These are phyloP conservation scores for Yamadazyma ubonensis DNA, from an alignment of 805 yeast genomes.

Conservation along the genomic window DNA sequence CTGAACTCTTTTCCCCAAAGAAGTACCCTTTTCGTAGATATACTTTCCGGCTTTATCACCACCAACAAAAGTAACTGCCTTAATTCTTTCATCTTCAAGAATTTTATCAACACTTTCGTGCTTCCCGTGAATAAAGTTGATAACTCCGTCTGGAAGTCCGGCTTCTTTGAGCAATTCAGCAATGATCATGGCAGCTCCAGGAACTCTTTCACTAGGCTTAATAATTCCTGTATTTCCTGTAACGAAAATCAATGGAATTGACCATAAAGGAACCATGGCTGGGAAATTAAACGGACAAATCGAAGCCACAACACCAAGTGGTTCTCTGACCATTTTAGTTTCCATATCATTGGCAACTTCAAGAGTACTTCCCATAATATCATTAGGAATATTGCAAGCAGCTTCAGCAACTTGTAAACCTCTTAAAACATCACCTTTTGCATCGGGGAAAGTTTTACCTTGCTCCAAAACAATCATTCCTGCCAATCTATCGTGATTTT, in stretches of 20 bases:
- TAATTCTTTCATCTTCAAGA: constrained; percentile 69
- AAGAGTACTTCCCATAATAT: constrained; percentile 59
- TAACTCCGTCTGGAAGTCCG: constrained; percentile 72
- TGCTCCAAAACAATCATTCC: constrained; percentile 49
- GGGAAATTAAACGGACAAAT: constrained; percentile 84
- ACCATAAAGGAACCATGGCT: constrained; percentile 78
- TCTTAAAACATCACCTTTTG: constrained; percentile 69
- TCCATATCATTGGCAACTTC: constrained; percentile 77
- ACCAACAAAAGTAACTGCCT: constrained; percentile 77
- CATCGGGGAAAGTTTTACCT: constrained; percentile 72
- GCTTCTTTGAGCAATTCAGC: constrained; percentile 72
- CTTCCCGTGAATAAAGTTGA: constrained; percentile 72
- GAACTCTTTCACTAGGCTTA: constrained; percentile 69
- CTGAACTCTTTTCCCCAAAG: constrained; percentile 72
- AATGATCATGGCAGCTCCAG: constrained; percentile 75
- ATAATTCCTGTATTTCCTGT: constrained; percentile 71
- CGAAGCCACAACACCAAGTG: constrained; percentile 74
- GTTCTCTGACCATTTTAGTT: constrained; percentile 72
- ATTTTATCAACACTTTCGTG: constrained; percentile 70
- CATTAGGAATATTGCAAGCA: constrained; percentile 63
- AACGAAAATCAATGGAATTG: constrained; percentile 58
- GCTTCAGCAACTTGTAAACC: constrained; percentile 81
- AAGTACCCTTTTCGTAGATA: constrained; percentile 63
- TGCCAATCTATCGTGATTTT: constrained; percentile 68
- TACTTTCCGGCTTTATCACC: constrained; percentile 77